Evolutionary conservation across 2,329 filamentous ascomycete genomes (phyloP).

Genomic region (Leptosphaerulina australis): DNA sequence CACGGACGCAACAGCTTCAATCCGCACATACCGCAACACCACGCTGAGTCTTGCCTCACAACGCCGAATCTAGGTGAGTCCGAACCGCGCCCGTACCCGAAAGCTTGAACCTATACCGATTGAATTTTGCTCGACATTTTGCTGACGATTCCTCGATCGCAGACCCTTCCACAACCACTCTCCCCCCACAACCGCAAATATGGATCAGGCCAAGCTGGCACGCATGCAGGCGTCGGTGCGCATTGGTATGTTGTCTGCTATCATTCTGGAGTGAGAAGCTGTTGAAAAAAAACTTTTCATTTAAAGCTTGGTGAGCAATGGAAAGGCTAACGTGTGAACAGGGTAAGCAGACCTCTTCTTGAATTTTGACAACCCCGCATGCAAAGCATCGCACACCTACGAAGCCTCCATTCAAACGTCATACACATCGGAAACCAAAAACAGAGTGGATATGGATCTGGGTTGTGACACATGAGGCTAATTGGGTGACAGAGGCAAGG

Average conservation of each 20-base stretch:
- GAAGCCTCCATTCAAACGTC: not conserved
- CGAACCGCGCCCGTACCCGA: slow-evolving; percentile 17
- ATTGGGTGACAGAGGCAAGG: slow-evolving; percentile 76
- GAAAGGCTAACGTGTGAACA: slow-evolving; percentile 33
- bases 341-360: slow-evolving; percentile 41
- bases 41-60: slow-evolving; percentile 30
- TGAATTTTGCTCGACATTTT: slow-evolving; percentile 21
- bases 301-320: slow-evolving; percentile 19
- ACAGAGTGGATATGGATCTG: not conserved
- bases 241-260: slow-evolving; percentile 48
- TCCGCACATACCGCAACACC: slow-evolving; percentile 27
- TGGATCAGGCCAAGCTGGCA: slow-evolving; percentile 55
- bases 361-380: slow-evolving; percentile 31
- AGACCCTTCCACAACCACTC: slow-evolving; percentile 32
- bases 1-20: slow-evolving; percentile 25
- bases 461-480: slow-evolving; percentile 28
- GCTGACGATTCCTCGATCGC: slow-evolving; percentile 26
- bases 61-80: slow-evolving; percentile 37
- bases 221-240: slow-evolving; percentile 53
- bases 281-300: not conserved
- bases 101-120: slow-evolving; percentile 7
- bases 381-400: slow-evolving; percentile 12
- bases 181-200: slow-evolving; percentile 47
- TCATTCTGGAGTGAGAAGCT: not conserved
- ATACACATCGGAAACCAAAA: not conserved